Evolutionary conservation across 306 rosid genomes (phyloP).

Genomic region (Quercus berberidifolia): DNA sequence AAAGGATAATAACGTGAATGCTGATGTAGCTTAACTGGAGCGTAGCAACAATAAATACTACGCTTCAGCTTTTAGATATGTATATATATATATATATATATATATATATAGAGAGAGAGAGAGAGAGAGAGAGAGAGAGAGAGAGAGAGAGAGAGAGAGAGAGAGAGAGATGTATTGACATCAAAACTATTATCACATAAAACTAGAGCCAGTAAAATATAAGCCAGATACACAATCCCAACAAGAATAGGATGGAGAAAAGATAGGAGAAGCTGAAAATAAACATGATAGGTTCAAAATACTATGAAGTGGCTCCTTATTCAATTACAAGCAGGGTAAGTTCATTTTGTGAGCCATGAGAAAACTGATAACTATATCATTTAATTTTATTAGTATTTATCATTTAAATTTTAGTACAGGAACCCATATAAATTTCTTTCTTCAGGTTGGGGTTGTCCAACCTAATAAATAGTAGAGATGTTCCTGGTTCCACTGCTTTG

Average conservation of each 20-base stretch:
- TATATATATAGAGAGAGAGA: too few species aligned
- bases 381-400: not conserved
- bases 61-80: too few species aligned
- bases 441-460: not conserved
- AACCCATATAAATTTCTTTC: not conserved
- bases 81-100: too few species aligned
- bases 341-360: too few species aligned
- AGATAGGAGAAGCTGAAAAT: too few species aligned
- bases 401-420: not conserved
- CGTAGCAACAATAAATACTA: too few species aligned
- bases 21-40: too few species aligned
- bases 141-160: too few species aligned
- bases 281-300: not conserved
- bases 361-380: not conserved
- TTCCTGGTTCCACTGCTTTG: not conserved
- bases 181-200: not conserved
- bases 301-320: too few species aligned
- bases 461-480: not conserved
- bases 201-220: not conserved
- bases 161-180: not conserved
- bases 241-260: not conserved
- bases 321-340: too few species aligned
- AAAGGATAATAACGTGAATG: too few species aligned
- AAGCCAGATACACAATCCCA: not conserved
- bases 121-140: too few species aligned